Evolutionary conservation across 140 eudicot species (phyloP).

Genomic region (Flaveria floridana): DNA sequence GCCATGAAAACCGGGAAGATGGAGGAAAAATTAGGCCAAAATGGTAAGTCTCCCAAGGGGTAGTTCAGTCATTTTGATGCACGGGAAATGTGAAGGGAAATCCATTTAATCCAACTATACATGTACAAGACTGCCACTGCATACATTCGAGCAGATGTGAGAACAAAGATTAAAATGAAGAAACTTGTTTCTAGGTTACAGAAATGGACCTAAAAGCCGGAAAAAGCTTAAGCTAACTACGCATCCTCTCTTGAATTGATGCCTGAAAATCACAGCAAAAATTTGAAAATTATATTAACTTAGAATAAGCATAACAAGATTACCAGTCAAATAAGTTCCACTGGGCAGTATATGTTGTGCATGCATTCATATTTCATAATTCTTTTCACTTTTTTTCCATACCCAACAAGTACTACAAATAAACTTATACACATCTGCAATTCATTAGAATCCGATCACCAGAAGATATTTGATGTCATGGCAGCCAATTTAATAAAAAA

Average conservation of each 20-base stretch:
- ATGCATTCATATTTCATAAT: neutral
- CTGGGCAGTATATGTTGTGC: neutral
- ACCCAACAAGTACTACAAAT: neutral
- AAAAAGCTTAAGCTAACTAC: constrained; percentile 36
- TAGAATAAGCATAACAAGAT: neutral
- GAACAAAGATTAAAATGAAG: constrained; percentile 35
- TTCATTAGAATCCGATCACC: neutral
- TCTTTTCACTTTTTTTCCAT: neutral
- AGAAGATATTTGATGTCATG: neutral
- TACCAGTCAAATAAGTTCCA: neutral
- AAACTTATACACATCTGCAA: too few relatives aligned
- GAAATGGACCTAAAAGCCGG: constrained; percentile 36
- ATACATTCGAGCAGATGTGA: constrained; percentile 41
- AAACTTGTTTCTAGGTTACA: constrained; percentile 53
- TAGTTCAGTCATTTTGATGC: constrained; percentile 36
- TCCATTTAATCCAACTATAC: constrained; percentile 49
- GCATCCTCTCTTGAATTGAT: constrained; percentile 54
- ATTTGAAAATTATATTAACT: constrained; percentile 1
- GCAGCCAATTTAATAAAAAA: neutral
- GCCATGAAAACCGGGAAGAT: constrained; percentile 2
- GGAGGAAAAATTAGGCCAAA: neutral
- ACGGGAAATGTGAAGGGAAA: constrained; percentile 32
- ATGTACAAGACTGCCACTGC: constrained; percentile 62
- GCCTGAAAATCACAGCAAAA: constrained; percentile 47
- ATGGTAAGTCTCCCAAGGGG: constrained; percentile 25